These are phyloP conservation scores for Candida gigantensis DNA, from an alignment of 1,139 yeast genomes.

Conservation along the genomic window DNA sequence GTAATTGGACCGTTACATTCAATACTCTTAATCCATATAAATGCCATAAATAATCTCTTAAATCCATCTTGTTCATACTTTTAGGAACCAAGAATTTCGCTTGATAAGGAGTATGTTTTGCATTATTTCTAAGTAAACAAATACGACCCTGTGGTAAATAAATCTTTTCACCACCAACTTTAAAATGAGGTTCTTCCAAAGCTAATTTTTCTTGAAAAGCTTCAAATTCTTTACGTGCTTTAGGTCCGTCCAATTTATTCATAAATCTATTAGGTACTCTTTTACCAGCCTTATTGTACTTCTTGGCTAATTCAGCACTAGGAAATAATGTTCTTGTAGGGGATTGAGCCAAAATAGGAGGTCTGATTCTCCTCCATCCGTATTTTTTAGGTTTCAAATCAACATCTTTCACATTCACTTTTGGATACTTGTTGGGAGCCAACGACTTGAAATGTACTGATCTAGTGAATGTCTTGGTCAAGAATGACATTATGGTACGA, in stretches of 20 bases:
- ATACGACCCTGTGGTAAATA: constrained; percentile 86
- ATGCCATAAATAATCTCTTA: constrained; percentile 87
- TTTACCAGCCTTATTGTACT: constrained; percentile 40
- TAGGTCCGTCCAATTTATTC: constrained; percentile 25
- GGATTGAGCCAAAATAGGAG: constrained; percentile 42
- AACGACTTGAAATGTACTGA: constrained; percentile 36
- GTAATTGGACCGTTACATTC: constrained; percentile 81
- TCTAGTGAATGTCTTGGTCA: constrained; percentile 18
- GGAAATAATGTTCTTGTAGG: constrained; percentile 46
- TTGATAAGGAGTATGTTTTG: constrained; percentile 93
- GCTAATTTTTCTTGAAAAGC: constrained; percentile 58
- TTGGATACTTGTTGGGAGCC: constrained; percentile 38
- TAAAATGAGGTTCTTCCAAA: constrained; percentile 74
- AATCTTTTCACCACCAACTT: constrained; percentile 68
- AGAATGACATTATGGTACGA: constrained; percentile 9
- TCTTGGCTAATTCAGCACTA: constrained; percentile 35
- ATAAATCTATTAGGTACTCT: constrained; percentile 44
- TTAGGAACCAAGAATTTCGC: constrained; percentile 93
- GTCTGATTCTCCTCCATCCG: constrained; percentile 43
- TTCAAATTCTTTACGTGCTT: constrained; percentile 40
- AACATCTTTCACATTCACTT: constrained; percentile 42
- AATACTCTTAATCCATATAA: constrained; percentile 86
- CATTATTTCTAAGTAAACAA: constrained; percentile 79
- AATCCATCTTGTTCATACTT: constrained; percentile 84
- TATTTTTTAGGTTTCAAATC: constrained; percentile 38